A percentile compares a stretch with the other conserved stretches of the same genome.
Evolutionary conservation across 495 filamentous ascomycete genomes (phyloP).

Genomic region (Penicillium bovifimosum): DNA sequence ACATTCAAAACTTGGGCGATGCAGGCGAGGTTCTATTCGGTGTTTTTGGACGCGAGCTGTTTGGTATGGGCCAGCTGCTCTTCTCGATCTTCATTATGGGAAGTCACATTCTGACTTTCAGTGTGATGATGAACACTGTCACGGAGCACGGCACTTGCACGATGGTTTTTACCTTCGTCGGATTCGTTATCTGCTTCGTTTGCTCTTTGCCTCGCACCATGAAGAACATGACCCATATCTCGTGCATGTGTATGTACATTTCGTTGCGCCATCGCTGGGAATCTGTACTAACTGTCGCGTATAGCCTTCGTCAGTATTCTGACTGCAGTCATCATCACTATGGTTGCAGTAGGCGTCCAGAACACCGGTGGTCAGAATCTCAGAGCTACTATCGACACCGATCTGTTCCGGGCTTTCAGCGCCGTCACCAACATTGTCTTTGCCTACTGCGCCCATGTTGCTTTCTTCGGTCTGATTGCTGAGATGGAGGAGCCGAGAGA

Average conservation of each 20-base stretch:
- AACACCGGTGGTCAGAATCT: slow-evolving; percentile 17
- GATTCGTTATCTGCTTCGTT: slow-evolving; percentile 55
- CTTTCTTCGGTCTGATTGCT: slow-evolving; percentile 69
- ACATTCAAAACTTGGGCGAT: slow-evolving; percentile 69
- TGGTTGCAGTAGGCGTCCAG: slow-evolving; percentile 56
- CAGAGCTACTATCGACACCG: slow-evolving; percentile 18
- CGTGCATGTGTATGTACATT: slow-evolving; percentile 44
- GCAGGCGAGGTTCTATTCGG: slow-evolving; percentile 64
- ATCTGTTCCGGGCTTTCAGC: slow-evolving; percentile 27
- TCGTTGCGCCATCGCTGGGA: not conserved
- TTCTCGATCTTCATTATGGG: slow-evolving; percentile 71
- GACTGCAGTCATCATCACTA: slow-evolving; percentile 62
- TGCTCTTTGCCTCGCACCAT: slow-evolving; percentile 61
- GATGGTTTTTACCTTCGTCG: slow-evolving; percentile 60
- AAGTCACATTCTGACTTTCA: slow-evolving; percentile 64
- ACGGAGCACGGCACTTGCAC: slow-evolving; percentile 62
- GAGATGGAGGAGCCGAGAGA: slow-evolving; percentile 65
- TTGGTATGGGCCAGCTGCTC: slow-evolving; percentile 55
- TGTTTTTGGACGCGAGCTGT: slow-evolving; percentile 54
- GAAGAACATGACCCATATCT: slow-evolving; percentile 53
- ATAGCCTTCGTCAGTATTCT: slow-evolving; percentile 58
- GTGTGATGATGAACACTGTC: slow-evolving; percentile 62
- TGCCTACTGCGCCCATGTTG: slow-evolving; percentile 47
- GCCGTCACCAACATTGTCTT: slow-evolving; percentile 36
- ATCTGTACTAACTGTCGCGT: not conserved